phyloP scores from a whole-genome alignment of 148 eudicot genomes.

The Cornus controversa region DNA sequence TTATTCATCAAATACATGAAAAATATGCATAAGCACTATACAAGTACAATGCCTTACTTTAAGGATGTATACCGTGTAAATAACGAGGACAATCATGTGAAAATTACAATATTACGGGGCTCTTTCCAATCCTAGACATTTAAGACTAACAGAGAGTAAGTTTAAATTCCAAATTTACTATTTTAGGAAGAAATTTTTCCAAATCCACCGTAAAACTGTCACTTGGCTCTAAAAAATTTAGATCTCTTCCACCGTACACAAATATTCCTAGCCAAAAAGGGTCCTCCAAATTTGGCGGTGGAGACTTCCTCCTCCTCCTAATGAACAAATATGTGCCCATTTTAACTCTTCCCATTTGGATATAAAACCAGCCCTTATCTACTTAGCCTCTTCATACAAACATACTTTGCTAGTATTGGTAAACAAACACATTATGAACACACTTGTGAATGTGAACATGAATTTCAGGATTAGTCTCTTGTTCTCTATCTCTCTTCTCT shows the following conservation, averaged over 20 bases:
- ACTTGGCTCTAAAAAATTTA: constrained; percentile 2
- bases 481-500: constrained; percentile 19
- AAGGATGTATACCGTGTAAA: no score
- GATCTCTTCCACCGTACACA: constrained; percentile 1
- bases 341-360: not conserved
- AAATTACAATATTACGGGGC: not conserved
- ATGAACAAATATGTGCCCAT: not conserved
- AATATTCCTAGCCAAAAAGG: not conserved
- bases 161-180: not conserved
- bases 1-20: no score
- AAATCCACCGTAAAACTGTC: not conserved
- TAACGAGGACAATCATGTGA: no score
- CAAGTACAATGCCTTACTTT: no score
- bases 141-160: not conserved
- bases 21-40: no score
- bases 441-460: constrained; percentile 1
- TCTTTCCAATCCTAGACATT: not conserved
- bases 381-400: no score
- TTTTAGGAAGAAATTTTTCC: not conserved
- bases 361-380: not conserved
- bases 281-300: constrained; percentile 8
- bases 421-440: not conserved
- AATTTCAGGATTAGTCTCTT: constrained; percentile 8
- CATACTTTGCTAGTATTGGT: not conserved
- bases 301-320: not conserved